Percentiles rank a stretch among this genome's conserved stretches.
Evolutionary conservation across 2,329 filamentous ascomycete species (phyloP).

Genomic region (Ceratocystis harringtonii): DNA sequence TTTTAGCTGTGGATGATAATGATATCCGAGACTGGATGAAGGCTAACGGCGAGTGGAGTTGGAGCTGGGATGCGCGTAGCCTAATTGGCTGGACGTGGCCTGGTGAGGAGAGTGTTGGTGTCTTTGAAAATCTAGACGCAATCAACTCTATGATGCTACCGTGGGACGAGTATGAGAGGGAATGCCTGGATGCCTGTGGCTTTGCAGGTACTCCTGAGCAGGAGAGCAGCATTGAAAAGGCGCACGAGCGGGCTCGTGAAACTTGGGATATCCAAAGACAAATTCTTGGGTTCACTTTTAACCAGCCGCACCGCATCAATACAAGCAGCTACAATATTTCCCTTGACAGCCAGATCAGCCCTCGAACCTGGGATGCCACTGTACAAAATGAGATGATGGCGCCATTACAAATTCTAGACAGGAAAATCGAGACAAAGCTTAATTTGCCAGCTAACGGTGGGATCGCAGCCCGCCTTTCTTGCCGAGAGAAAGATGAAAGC

Average conservation of each 20-base stretch:
- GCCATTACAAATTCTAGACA: neutral
- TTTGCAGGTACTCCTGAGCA: neutral
- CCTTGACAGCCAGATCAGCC: neutral
- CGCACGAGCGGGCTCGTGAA: neutral
- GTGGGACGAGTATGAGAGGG: constrained; percentile 8
- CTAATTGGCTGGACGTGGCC: constrained; percentile 16
- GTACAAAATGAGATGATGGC: neutral
- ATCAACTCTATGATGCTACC: neutral
- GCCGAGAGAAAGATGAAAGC: neutral
- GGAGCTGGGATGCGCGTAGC: neutral
- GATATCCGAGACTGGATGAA: neutral
- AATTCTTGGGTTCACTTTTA: neutral
- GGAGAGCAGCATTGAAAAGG: neutral
- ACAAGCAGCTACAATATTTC: too few species aligned
- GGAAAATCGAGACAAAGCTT: neutral
- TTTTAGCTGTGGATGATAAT: neutral
- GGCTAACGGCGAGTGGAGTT: constrained; percentile 7
- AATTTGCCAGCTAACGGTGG: neutral
- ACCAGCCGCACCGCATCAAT: neutral
- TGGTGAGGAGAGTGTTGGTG: neutral
- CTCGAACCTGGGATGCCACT: neutral
- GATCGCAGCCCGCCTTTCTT: neutral
- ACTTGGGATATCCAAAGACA: neutral
- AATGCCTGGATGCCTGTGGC: neutral
- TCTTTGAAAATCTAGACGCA: neutral